A percentile compares a stretch with the other conserved stretches of the same genome.
phyloP scores from a whole-genome alignment of 106 monocot genomes.

The Hemerocallis citrina region DNA sequence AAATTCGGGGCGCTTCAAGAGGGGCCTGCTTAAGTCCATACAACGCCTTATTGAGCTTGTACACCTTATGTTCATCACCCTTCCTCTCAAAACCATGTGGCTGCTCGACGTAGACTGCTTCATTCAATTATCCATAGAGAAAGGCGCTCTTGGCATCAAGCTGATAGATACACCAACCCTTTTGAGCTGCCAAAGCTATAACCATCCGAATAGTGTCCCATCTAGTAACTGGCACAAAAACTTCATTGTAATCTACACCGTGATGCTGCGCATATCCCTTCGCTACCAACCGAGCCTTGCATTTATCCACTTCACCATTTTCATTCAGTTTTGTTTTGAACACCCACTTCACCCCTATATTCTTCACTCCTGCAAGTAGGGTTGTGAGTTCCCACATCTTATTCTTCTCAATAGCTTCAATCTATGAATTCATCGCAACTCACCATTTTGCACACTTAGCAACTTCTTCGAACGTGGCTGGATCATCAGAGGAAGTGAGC shows the following conservation, averaged over 20 bases:
- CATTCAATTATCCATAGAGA: constrained; percentile 1
- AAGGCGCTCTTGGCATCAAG: constrained; percentile 12
- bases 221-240: constrained; percentile 3
- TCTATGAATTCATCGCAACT: too few relatives aligned
- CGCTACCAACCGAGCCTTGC: too few relatives aligned
- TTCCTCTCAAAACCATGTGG: background rate
- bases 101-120: constrained; percentile 1
- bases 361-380: background rate
- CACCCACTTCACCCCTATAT: constrained; percentile 1
- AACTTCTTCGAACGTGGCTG: too few relatives aligned
- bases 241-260: background rate
- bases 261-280: constrained; percentile 1
- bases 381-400: background rate
- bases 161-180: background rate
- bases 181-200: background rate
- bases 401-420: too few relatives aligned
- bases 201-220: constrained; percentile 7
- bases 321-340: constrained; percentile 1
- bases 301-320: too few relatives aligned
- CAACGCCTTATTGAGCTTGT: constrained; percentile 1
- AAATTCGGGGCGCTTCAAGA: too few relatives aligned
- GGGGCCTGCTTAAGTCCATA: constrained; percentile 9
- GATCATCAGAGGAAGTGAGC: background rate
- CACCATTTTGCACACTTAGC: too few relatives aligned
- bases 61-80: background rate